Percentiles rank a stretch among this genome's conserved stretches.
Evolutionary conservation across 2,329 filamentous ascomycete genomes (phyloP).

Genomic region (Calonectria montana): DNA sequence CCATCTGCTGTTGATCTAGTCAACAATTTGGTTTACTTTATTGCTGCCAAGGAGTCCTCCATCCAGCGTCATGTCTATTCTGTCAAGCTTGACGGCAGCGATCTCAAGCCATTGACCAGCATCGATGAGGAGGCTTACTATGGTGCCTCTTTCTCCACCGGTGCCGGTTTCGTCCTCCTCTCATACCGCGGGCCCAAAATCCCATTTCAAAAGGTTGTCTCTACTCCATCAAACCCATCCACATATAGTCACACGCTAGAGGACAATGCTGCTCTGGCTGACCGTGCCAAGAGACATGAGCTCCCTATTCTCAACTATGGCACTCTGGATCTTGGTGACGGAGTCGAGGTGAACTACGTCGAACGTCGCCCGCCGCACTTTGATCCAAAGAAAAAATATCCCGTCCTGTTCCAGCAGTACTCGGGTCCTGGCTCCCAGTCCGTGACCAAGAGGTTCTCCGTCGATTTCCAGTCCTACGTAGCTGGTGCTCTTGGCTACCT

Average conservation of each 20-base stretch:
- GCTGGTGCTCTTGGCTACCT: slow-evolving; percentile 90
- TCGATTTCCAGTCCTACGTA: slow-evolving; percentile 93
- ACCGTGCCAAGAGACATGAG: slow-evolving; percentile 79
- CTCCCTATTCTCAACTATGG: slow-evolving; percentile 86
- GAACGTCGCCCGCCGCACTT: slow-evolving; percentile 94
- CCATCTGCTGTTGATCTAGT: slow-evolving; percentile 87
- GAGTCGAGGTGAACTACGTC: slow-evolving; percentile 76
- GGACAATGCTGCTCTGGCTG: slow-evolving; percentile 77
- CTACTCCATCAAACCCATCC: slow-evolving; percentile 76
- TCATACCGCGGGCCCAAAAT: slow-evolving; percentile 86
- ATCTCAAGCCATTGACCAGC: slow-evolving; percentile 79
- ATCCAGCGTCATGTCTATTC: slow-evolving; percentile 94
- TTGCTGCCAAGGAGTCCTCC: slow-evolving; percentile 86
- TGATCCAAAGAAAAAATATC: slow-evolving; percentile 84
- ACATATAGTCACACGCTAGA: slow-evolving; percentile 80
- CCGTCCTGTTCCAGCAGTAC: slow-evolving; percentile 95
- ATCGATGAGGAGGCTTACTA: slow-evolving; percentile 82
- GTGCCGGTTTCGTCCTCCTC: slow-evolving; percentile 85
- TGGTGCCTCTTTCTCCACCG: slow-evolving; percentile 83
- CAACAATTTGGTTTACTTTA: slow-evolving; percentile 91
- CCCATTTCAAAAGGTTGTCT: slow-evolving; percentile 91
- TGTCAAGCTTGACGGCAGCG: slow-evolving; percentile 84
- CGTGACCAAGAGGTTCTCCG: slow-evolving; percentile 81
- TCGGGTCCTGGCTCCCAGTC: slow-evolving; percentile 93
- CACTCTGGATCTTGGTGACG: slow-evolving; percentile 83